Percentiles rank a stretch among this genome's conserved stretches.
phyloP scores from a whole-genome alignment of 2,329 filamentous ascomycete species.

The Plenodomus tracheiphilus region DNA sequence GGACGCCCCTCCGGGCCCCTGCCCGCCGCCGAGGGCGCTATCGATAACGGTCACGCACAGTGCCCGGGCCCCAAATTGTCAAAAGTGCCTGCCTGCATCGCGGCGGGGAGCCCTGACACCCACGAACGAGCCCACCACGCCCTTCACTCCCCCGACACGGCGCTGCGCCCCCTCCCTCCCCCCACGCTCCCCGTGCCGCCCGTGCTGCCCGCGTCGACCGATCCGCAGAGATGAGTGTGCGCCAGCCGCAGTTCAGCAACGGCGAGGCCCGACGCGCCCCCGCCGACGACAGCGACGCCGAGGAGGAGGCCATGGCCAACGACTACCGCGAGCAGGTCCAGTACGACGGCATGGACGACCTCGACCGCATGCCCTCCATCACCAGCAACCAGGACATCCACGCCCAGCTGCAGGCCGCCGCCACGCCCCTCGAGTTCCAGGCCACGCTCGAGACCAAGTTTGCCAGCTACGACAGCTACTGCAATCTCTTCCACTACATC shows the following conservation, averaged over 20 bases:
- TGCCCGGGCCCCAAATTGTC: neutral
- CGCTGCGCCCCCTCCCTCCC: too few species aligned
- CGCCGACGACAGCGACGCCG: conserved; percentile 87
- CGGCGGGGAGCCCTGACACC: conserved; percentile 18
- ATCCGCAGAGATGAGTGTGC: conserved; percentile 25
- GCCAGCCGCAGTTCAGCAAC: conserved; percentile 44
- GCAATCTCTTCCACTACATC: conserved; percentile 98
- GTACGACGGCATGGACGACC: conserved; percentile 82
- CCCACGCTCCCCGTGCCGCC: conserved; percentile 1
- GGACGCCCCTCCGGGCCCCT: conserved; percentile 2
- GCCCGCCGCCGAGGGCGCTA: conserved; percentile 6
- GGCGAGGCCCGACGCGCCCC: conserved; percentile 42
- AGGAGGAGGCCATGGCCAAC: conserved; percentile 93
- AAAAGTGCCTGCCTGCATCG: conserved; percentile 3
- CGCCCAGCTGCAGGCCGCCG: conserved; percentile 85
- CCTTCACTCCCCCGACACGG: too few species aligned
- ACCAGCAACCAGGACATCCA: conserved; percentile 88
- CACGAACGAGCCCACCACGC: conserved; percentile 6
- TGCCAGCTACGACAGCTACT: conserved; percentile 98
- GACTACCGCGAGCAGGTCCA: conserved; percentile 95
- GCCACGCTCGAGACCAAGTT: conserved; percentile 96
- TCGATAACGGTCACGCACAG: conserved; percentile 19
- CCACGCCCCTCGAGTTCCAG: conserved; percentile 93
- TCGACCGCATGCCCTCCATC: conserved; percentile 67
- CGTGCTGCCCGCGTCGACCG: conserved; percentile 2